Evolutionary conservation across 768 basidiomycete genomes (phyloP), one percentile per base, ranked within the genome.

Genomic region (Sarcomyxa edulis): DNA sequence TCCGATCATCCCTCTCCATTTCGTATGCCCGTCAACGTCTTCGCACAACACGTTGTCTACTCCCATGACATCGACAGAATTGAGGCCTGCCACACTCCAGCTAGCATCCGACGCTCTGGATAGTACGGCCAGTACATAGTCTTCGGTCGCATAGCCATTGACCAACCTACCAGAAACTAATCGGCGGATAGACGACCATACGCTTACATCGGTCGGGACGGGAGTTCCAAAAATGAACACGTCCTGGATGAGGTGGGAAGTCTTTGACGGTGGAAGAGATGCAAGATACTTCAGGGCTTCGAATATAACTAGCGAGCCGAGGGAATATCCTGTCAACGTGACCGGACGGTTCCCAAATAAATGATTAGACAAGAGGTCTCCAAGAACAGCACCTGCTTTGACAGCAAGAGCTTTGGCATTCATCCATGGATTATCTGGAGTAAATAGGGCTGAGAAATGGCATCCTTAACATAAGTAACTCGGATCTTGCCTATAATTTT

Each of bases 341-440:
- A 76, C 57, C 9, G 77, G 77, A 8, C 76, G 66, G 42, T 61
- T 69, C 19, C 76, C 76, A 41, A 78, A 71, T 8, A 68, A 70
- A 25, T 69, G 66, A 36, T 72, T 60, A 6, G 60, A 58, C 12
- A 78, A 60, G 15, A 76, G 62, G 22, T 68, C 69, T 15, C 70
- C 76, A 28, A 80, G 55, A 12, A 80, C 74, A 9, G 61, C 66
- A 10, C 76, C 77, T 14, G 75, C 62, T 48, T 77, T 77, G 38
- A 62, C 45, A 2, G 74, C 72, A 11, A 69, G 61, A n/a, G 72
- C 65, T 43, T 61, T 66, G 8, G 74, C 64, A 48, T 73, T 74
- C 69, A 71, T 71, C 74, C 75, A 78, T 2, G 76, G 75, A 50
- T 78, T 78, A 54, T 78, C 76, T 76, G 28, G 23, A 11, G 14